Base-by-base conservation (phyloP, 192 early-diverging fungal species). In the Entomortierella chlamydospora region DNA sequence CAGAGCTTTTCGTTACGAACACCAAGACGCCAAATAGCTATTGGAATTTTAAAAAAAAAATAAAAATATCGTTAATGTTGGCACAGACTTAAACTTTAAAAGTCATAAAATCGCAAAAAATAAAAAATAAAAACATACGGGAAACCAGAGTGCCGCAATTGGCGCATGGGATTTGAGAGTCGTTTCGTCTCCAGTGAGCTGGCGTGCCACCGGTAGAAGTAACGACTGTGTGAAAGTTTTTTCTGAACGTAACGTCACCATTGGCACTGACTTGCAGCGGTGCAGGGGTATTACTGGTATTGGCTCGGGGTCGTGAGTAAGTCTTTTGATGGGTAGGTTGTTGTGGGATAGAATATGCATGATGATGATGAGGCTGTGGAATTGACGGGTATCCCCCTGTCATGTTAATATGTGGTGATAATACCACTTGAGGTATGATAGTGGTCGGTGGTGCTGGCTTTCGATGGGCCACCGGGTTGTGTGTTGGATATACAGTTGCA, bases 1-100 rank as follows among this genome's bases (percentile, higher is more conserved):
- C 74, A 78, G 28, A 78, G 25, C 30, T 78, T 78, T 53, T 78
- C 74, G 33, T 78, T 78, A 18, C 60, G 60, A 4, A 45, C 66
- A 15, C 74, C 74, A 30, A 70, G 49, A n/a, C 74, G 61, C 74
- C 74, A 78, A 30, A 78, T 70, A 34, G 74, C 74, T 78, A 70
- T 41, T 22, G 52, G 4, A 29, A 64, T 42, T 17, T 13, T 2
- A n/a, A 20, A 31, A 41, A 18, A 22, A 28, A 25, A 65, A 64
- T 29, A 63, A 0, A 34, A 43, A 31, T 29, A 4, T 9, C 10
- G 28, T 23, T 2, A 43, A 31, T 29, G 1, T 9, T 6, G 28
- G 3, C 3, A 28, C 39, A 30, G 42, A 45, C 10, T 12, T 4
- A 33, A n/a, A 20, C 39, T 55, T 10, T n/a, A 26, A 22, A 17